A percentile compares a stretch with the other conserved stretches of the same genome.
These are phyloP conservation scores for Madurella mycetomatis DNA, from an alignment of 2,329 filamentous ascomycete species.

Conservation along the genomic window DNA sequence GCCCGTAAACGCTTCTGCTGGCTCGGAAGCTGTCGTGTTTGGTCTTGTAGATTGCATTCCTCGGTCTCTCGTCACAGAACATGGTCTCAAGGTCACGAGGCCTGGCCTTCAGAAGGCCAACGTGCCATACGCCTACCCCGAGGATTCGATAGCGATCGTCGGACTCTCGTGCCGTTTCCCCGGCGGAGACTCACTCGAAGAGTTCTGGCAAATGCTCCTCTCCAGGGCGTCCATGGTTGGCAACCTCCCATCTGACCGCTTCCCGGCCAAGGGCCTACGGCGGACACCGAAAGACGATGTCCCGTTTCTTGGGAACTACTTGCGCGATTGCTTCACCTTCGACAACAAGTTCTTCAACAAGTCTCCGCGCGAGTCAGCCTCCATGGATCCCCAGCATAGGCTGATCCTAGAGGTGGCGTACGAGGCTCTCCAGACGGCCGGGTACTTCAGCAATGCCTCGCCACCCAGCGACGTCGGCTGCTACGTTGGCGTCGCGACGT, in stretches of 20 bases:
- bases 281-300: not conserved
- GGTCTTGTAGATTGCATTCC: too few relatives aligned
- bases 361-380: slow-evolving; percentile 35
- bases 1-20: too few relatives aligned
- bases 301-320: slow-evolving; percentile 22
- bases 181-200: slow-evolving; percentile 31
- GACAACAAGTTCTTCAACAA: slow-evolving; percentile 41
- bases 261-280: slow-evolving; percentile 2
- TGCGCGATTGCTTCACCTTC: slow-evolving; percentile 29
- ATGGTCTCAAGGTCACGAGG: not conserved
- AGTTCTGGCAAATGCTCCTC: slow-evolving; percentile 32
- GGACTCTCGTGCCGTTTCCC: slow-evolving; percentile 35
- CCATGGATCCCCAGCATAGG: slow-evolving; percentile 41
- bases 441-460: slow-evolving; percentile 23
- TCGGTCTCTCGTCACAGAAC: not conserved
- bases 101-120: too few relatives aligned
- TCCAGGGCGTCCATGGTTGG: slow-evolving; percentile 23
- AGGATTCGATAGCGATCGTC: slow-evolving; percentile 31
- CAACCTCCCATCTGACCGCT: slow-evolving; percentile 25
- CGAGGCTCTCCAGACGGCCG: slow-evolving; percentile 33
- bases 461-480: slow-evolving; percentile 34
- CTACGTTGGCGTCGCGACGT: slow-evolving; percentile 28
- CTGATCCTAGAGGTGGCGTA: slow-evolving; percentile 39
- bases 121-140: not conserved
- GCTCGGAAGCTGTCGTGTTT: too few relatives aligned